Evolutionary conservation across 495 filamentous ascomycete genomes (phyloP), one percentile per base, ranked within the genome.

Genomic region (Recurvomyces mirabilis): DNA sequence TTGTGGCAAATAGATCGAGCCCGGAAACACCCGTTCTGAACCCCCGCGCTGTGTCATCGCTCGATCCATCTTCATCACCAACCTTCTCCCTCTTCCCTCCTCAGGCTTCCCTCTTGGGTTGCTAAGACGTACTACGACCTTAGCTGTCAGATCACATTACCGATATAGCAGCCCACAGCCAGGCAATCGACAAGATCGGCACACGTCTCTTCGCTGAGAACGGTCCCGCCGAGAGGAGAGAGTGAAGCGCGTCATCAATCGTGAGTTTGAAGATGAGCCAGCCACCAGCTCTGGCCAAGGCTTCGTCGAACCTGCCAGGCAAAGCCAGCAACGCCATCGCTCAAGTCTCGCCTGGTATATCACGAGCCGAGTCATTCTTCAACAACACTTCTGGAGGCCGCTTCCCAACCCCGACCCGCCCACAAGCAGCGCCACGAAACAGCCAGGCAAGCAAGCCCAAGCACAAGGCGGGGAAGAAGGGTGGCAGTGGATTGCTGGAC

Each of bases 381-480:
- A 43, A 38, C 53, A 32, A 63, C 45, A 59, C 30, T 45, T 20
- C 36, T 21, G 14, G 14, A n/a, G 39, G 39, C 12, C 47, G 54
- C 51, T 56, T 69, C 26, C 78, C 77, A 24, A 75, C 80, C 42
- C 78, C 72, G 52, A 72, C 73, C 57, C 18, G 50, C 6, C 50
- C 54, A 11, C 50, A 56, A 13, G 65, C 77, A 13, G 70, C 67
- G 12, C 69, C 78, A 33, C 71, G 75, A 48, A 94, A 87, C 65
- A 78, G 71, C 43, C 89, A 95, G 67, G 65, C 65, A 19, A 65
- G 71, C 39, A 79, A 78, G 63, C 85, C 77, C 60, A 84, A 84
- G 59, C 84, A 94, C 51, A 81, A 75, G 53, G 60, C 63, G 20
- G 73, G 77, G 46, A 66, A 70, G 57, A 67, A 70, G 42, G 72